Evolutionary conservation across 2,329 filamentous ascomycete genomes (phyloP), one percentile per base, ranked within the genome.

Genomic region (Cordyceps tenuipes): DNA sequence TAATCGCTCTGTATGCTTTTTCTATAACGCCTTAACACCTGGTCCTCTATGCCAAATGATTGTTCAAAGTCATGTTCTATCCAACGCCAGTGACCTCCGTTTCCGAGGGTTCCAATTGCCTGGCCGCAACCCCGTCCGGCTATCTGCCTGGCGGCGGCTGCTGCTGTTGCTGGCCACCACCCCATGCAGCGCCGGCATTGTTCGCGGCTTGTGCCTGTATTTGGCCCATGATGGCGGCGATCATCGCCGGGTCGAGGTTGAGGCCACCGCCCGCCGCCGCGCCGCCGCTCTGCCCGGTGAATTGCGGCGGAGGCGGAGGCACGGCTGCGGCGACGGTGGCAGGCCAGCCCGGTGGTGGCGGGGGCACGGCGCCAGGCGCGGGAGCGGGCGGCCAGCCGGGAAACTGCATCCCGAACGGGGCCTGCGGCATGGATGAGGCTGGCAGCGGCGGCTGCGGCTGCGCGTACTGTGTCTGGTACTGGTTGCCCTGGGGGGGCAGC

Each of bases 241-340:
- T 76, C 67, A 86, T 80, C 1, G 80, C 77, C 3, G 83, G 83
- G 64, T 84, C 85, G 62, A 84, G 77, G 64, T 82, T 82, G 10
- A 79, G 73, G 62, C 77, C 52, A 63, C 77, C 52, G 73, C 50
- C 23, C 23, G 23, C 23, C 23, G 23, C 70, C 49, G 49, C 19
- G 69, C 41, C 73, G 69, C 17, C 75, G 68, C 46, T 73, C 63
- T 64, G 73, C 1, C 71, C 72, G 21, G 19, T 19, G 23, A 17
- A n/a, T 12, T 5, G 34, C 15, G 19, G 15, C 10, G 50, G 31
- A 10, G 50, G 43, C 17, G 73, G 71, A 3, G 75, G 76, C 3
- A 77, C 77, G 3, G 72, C 72, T 6, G 71, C 70, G 0, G 70
- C 66, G 10, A 72, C 63, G 15, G 69, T 68, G 34, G 68, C 68